phyloP scores from a whole-genome alignment of 768 basidiomycete species.

The Lactarius vividus region DNA sequence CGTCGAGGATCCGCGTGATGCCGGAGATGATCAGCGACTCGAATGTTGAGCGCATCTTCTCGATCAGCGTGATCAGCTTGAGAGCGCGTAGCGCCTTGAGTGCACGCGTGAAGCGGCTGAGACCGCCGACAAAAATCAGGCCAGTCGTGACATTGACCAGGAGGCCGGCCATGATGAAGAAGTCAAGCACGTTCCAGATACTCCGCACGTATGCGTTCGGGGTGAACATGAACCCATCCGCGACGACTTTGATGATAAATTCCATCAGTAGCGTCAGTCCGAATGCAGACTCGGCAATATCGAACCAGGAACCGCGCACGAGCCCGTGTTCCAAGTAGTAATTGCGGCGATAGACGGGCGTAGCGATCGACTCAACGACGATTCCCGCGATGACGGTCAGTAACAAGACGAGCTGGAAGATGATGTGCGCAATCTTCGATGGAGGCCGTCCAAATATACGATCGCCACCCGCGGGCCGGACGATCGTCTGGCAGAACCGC shows the following conservation, averaged over 20 bases:
- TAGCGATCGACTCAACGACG: slow-evolving; percentile 77
- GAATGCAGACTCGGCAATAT: slow-evolving; percentile 72
- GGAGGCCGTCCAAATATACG: slow-evolving; percentile 81
- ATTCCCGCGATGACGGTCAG: slow-evolving; percentile 78
- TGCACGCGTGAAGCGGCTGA: slow-evolving; percentile 79
- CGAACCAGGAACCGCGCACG: slow-evolving; percentile 81
- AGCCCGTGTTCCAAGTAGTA: slow-evolving; percentile 62
- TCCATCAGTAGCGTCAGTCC: slow-evolving; percentile 72
- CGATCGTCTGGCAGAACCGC: slow-evolving; percentile 74
- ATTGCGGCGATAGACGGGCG: slow-evolving; percentile 75
- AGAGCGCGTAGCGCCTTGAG: slow-evolving; percentile 87
- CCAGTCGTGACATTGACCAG: slow-evolving; percentile 71
- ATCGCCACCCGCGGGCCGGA: slow-evolving; percentile 78
- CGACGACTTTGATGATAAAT: slow-evolving; percentile 85
- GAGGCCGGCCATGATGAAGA: slow-evolving; percentile 76
- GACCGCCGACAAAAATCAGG: slow-evolving; percentile 70
- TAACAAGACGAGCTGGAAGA: slow-evolving; percentile 74
- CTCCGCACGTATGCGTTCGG: slow-evolving; percentile 90
- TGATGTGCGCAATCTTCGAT: slow-evolving; percentile 58
- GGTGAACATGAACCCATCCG: slow-evolving; percentile 88
- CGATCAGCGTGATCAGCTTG: slow-evolving; percentile 85
- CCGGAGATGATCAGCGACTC: slow-evolving; percentile 86
- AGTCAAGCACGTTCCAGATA: slow-evolving; percentile 91
- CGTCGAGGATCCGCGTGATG: slow-evolving; percentile 79
- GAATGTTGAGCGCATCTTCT: slow-evolving; percentile 83